phyloP scores from a whole-genome alignment of 352 stramenopile species.

The Pythium dissotocum region DNA sequence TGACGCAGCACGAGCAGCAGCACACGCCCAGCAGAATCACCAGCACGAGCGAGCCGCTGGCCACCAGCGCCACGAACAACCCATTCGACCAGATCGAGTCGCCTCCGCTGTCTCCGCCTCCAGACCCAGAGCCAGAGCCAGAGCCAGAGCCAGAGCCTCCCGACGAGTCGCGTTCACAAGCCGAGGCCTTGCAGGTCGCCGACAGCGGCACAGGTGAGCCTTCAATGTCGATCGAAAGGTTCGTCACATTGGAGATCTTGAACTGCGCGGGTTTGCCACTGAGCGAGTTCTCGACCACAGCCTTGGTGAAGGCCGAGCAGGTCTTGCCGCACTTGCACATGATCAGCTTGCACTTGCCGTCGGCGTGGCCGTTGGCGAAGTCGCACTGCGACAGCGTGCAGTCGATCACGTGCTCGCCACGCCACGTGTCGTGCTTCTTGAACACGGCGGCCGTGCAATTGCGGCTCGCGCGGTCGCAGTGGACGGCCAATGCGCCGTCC shows the following conservation, averaged over 20 bases:
- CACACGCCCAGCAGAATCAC: slow-evolving; percentile 37
- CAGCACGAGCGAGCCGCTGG: slow-evolving; percentile 30
- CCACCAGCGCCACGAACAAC: slow-evolving; percentile 40
- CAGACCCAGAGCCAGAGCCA: slow-evolving; percentile 29
- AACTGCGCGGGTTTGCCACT: slow-evolving; percentile 71
- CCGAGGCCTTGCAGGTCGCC: slow-evolving; percentile 61
- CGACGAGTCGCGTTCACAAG: slow-evolving; percentile 47
- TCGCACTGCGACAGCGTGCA: slow-evolving; percentile 57
- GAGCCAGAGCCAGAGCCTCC: slow-evolving; percentile 27
- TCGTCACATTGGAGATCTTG: slow-evolving; percentile 41
- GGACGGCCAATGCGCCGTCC: slow-evolving; percentile 63
- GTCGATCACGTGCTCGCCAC: slow-evolving; percentile 66
- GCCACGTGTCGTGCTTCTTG: slow-evolving; percentile 49
- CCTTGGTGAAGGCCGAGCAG: slow-evolving; percentile 66
- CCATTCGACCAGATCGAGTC: slow-evolving; percentile 28
- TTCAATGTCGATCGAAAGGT: slow-evolving; percentile 67
- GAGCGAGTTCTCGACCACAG: slow-evolving; percentile 60
- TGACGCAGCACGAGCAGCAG: slow-evolving; percentile 42
- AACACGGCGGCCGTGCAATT: slow-evolving; percentile 72
- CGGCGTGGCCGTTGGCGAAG: slow-evolving; percentile 39
- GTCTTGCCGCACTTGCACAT: slow-evolving; percentile 62
- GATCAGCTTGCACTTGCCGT: slow-evolving; percentile 49
- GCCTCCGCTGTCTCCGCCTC: slow-evolving; percentile 24
- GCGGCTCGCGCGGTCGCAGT: slow-evolving; percentile 49
- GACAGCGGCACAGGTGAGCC: slow-evolving; percentile 66